A percentile compares a stretch with the other conserved stretches of the same genome.
These are phyloP conservation scores for Mortierella alpina DNA, from an alignment of 192 early-diverging fungal genomes.

Conservation along the genomic window DNA sequence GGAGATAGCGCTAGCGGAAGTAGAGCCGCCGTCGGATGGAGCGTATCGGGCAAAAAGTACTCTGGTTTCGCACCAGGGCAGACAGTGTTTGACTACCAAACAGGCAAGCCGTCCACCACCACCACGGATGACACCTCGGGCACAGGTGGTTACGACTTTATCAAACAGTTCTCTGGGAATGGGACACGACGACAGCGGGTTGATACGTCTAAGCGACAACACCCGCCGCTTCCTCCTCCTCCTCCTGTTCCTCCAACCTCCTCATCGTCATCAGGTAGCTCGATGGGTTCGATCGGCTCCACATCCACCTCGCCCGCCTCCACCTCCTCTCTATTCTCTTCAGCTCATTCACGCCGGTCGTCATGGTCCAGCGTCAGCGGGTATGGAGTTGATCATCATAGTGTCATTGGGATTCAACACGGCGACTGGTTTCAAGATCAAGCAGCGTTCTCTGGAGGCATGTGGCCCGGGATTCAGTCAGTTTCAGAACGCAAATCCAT, in stretches of 20 bases:
- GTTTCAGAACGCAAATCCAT: conserved; percentile 13
- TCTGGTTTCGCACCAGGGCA: conserved; percentile 13
- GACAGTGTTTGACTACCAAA: conserved; percentile 32
- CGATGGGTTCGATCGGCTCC: background rate
- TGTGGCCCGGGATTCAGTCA: too few species aligned
- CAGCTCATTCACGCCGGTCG: background rate
- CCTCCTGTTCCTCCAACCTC: conserved; percentile 7
- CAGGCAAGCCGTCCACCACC: conserved; percentile 5
- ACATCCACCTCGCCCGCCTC: background rate
- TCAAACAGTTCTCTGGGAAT: background rate
- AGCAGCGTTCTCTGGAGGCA: too few species aligned
- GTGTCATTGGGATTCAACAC: conserved; percentile 41
- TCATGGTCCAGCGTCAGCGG: conserved; percentile 2
- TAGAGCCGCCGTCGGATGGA: background rate
- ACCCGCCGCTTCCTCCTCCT: background rate
- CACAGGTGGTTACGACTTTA: too few species aligned
- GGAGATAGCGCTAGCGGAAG: background rate
- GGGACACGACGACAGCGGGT: background rate
- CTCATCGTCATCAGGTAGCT: background rate
- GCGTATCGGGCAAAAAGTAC: too few species aligned
- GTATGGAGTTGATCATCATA: conserved; percentile 18
- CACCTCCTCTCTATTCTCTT: background rate
- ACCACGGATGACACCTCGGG: too few species aligned
- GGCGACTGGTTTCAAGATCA: conserved; percentile 36
- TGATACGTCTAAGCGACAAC: background rate